Evolutionary conservation across 2,329 filamentous ascomycete genomes (phyloP).

Genomic region (Neurospora crassa): DNA sequence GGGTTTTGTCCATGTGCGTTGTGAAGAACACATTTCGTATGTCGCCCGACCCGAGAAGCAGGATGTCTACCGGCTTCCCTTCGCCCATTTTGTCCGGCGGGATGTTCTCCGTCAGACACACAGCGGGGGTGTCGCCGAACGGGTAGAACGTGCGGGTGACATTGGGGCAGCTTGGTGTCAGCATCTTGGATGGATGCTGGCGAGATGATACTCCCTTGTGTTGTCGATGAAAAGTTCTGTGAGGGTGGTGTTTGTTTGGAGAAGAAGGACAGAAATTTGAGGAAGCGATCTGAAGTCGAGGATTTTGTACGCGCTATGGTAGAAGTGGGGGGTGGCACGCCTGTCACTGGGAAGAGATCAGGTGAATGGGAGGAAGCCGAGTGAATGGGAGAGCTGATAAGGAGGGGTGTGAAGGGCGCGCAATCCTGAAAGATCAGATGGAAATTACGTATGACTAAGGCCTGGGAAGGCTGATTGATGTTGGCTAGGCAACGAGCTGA

Average conservation of each 20-base stretch:
- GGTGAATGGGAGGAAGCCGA: neutral
- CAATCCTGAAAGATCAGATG: neutral
- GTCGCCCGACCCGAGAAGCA: conserved; percentile 49
- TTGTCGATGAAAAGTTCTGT: neutral
- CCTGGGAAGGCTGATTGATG: neutral
- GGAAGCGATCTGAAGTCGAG: neutral
- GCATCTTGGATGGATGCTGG: conserved; percentile 20
- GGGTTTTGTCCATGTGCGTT: conserved; percentile 28
- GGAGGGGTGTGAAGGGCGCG: neutral
- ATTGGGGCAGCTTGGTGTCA: conserved; percentile 25
- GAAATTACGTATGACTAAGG: neutral
- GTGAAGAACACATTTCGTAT: conserved; percentile 47
- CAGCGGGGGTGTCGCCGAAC: conserved; percentile 43
- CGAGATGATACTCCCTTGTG: neutral
- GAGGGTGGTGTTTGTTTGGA: neutral
- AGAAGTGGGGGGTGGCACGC: neutral
- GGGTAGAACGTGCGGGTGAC: conserved; percentile 32
- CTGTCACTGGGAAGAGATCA: neutral
- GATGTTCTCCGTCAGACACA: conserved; percentile 35
- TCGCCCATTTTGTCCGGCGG: conserved; percentile 23
- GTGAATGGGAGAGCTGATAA: neutral
- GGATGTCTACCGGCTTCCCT: conserved; percentile 34
- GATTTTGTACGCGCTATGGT: neutral
- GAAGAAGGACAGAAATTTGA: neutral
- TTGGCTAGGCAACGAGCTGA: neutral